Base-by-base conservation (phyloP, 345 rosid species). In the Aurinia saxatilis region DNA sequence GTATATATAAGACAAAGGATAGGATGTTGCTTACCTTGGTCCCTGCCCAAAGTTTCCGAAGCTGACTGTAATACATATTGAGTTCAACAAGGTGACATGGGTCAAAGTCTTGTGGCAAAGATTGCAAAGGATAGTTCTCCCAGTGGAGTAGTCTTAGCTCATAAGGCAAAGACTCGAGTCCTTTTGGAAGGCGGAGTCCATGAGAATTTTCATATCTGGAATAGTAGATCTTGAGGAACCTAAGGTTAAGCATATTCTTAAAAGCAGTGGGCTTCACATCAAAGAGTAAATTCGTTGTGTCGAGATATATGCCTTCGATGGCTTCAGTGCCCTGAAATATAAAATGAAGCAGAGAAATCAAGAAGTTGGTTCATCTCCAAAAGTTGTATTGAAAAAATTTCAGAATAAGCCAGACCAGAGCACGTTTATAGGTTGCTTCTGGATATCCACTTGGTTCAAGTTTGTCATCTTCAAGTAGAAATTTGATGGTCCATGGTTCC, bases 111-210 rank as follows among this genome's bases (percentile, higher is more conserved):
- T 39, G 42, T 8, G 71, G 65, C 40, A 66, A 5, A 9, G 35
- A 38, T 18, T 18, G 6, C 15, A 57, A 30, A 29, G 71, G 71
- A 39, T 66, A 66, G 38, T 57, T 17, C 0, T 66, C 71, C 71
- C 77, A 77, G 34, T 48, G 71, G 7, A 66, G 71, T 6, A 66
- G 57, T 17, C 64, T 66, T 16, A 27, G 31, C n/a, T n/a, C n/a
- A n/a, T n/a, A n/a, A n/a, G n/a, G n/a, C n/a, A n/a, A n/a, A n/a
- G n/a, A n/a, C n/a, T n/a, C n/a, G n/a, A n/a, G n/a, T n/a, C n/a
- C n/a, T n/a, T n/a, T n/a, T n/a, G n/a, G n/a, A n/a, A n/a, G n/a
- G n/a, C n/a, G n/a, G n/a, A n/a, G n/a, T n/a, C n/a, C n/a, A n/a
- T n/a, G n/a, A n/a, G n/a, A n/a, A n/a, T n/a, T n/a, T n/a, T n/a